A percentile compares a stretch with the other conserved stretches of the same genome.
These are phyloP conservation scores for Porodaedalea pini DNA, from an alignment of 1,284 basidiomycete genomes.

Conservation along the genomic window DNA sequence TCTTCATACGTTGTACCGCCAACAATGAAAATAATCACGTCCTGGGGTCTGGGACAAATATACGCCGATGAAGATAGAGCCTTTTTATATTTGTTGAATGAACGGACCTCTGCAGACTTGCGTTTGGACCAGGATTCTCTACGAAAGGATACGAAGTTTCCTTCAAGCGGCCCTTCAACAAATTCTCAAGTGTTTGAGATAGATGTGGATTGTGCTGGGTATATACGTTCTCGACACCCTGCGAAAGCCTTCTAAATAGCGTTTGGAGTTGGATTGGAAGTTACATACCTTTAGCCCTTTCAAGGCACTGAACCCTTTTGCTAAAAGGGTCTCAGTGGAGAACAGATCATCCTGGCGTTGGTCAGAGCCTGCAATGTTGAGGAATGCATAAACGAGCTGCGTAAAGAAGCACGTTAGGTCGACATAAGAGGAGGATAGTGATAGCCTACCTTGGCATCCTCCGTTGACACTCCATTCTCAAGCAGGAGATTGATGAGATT, in stretches of 20 bases:
- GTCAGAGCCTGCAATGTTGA: conserved; percentile 94
- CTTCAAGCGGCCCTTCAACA: conserved; percentile 83
- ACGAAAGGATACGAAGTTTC: conserved; percentile 92
- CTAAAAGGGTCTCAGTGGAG: conserved; percentile 92
- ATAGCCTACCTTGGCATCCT: conserved; percentile 74
- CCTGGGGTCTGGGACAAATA: conserved; percentile 68
- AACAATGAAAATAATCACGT: conserved; percentile 92
- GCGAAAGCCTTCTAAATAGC: conserved; percentile 7
- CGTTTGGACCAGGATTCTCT: conserved; percentile 65
- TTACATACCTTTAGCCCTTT: conserved; percentile 84
- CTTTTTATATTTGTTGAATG: background rate
- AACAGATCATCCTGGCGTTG: conserved; percentile 98
- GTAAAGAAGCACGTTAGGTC: conserved; percentile 9
- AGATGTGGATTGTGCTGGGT: conserved; percentile 97
- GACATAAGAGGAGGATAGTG: background rate
- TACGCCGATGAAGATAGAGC: background rate
- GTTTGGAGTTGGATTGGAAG: background rate
- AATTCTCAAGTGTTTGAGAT: conserved; percentile 85
- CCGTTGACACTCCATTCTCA: conserved; percentile 75
- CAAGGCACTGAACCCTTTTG: conserved; percentile 90
- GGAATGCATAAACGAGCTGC: conserved; percentile 88
- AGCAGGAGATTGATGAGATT: conserved; percentile 81
- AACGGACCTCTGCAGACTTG: conserved; percentile 61
- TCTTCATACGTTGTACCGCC: conserved; percentile 95
- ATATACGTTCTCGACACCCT: conserved; percentile 99